Conservation (phyloP, 495 filamentous ascomycete genomes). For the Neurospora terricola region DNA sequence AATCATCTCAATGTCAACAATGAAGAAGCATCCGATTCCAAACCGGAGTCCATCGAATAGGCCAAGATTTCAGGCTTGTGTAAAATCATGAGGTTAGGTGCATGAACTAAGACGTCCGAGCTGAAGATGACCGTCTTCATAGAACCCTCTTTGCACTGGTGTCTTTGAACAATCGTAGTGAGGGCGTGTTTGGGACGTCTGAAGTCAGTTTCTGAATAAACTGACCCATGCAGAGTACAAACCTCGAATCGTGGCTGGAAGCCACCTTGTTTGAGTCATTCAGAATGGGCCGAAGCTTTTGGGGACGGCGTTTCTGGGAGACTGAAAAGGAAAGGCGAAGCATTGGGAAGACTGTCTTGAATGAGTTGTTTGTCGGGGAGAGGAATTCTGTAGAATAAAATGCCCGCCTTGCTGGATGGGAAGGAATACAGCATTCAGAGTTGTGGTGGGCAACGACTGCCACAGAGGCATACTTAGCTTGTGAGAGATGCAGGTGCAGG, state of each 20-base stretch:
- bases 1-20: not conserved
- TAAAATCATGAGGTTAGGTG: no score
- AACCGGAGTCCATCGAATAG: no score
- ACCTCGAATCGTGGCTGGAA: not conserved
- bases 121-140: no score
- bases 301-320: not conserved
- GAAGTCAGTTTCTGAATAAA: not conserved
- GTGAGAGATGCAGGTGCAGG: not conserved
- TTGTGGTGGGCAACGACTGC: not conserved
- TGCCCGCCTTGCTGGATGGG: not conserved
- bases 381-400: not conserved
- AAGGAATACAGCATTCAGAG: not conserved
- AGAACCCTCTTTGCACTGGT: no score
- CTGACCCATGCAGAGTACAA: not conserved
- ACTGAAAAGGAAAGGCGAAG: not conserved
- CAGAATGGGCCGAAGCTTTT: no score
- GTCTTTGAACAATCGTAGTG: not conserved
- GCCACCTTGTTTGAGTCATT: no score
- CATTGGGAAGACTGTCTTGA: not conserved
- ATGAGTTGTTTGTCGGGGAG: not conserved
- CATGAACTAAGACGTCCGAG: no score
- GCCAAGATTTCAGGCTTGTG: no score
- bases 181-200: not conserved
- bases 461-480: not conserved
- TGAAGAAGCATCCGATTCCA: not conserved